These are phyloP conservation scores for Phialocephala subalpina DNA, from an alignment of 2,329 filamentous ascomycete species.

Conservation along the genomic window DNA sequence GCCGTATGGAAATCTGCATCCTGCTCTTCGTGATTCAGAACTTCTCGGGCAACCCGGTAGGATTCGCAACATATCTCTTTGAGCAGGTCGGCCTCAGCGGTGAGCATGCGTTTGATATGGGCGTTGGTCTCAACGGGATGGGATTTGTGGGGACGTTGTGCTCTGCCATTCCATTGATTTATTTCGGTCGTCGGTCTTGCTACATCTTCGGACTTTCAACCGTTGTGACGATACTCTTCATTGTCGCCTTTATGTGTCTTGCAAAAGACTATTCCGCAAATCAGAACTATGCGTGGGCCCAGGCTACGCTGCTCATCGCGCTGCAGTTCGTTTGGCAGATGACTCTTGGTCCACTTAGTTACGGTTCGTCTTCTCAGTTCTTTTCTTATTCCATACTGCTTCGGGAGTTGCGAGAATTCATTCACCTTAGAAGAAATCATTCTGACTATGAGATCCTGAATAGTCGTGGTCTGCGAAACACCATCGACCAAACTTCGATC, in stretches of 20 bases:
- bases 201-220: slow-evolving; percentile 54
- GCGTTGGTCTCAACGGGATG: slow-evolving; percentile 55
- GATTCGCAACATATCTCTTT: slow-evolving; percentile 68
- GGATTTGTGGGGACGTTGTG: slow-evolving; percentile 58
- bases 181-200: slow-evolving; percentile 57
- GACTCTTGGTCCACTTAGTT: slow-evolving; percentile 52
- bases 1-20: slow-evolving; percentile 59
- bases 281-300: slow-evolving; percentile 53
- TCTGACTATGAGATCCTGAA: neutral
- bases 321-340: slow-evolving; percentile 51
- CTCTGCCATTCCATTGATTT: slow-evolving; percentile 56
- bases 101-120: slow-evolving; percentile 58
- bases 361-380: slow-evolving; percentile 37
- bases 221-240: slow-evolving; percentile 47
- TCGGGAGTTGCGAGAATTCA: neutral
- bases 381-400: neutral
- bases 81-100: slow-evolving; percentile 59
- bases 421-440: neutral
- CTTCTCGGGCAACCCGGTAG: slow-evolving; percentile 64
- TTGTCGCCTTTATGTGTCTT: slow-evolving; percentile 56
- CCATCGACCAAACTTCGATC: slow-evolving; percentile 45
- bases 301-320: slow-evolving; percentile 48
- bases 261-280: slow-evolving; percentile 50
- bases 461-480: slow-evolving; percentile 47
- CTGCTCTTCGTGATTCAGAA: slow-evolving; percentile 62